A percentile compares a stretch with the other conserved stretches of the same genome.
These are phyloP conservation scores for Salvia miltiorrhiza DNA, from an alignment of 257 asterid species.

Conservation along the genomic window DNA sequence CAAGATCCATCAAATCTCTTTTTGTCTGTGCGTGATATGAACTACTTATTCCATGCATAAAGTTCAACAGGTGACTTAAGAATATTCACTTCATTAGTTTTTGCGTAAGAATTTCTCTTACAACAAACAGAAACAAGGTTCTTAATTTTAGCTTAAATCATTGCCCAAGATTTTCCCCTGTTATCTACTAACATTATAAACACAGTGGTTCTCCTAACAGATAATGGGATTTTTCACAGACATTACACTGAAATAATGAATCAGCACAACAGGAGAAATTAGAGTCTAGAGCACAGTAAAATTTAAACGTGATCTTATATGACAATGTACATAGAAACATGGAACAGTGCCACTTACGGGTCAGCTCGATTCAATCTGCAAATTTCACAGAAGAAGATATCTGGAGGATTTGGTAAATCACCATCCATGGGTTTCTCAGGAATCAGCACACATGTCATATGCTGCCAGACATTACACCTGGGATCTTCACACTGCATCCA, in stretches of 20 bases:
- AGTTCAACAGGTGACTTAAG: not conserved
- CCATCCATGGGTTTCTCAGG: conserved; percentile 84
- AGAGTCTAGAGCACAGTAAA: not conserved
- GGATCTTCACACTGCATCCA: conserved; percentile 89
- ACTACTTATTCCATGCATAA: not conserved
- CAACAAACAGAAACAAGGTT: not conserved
- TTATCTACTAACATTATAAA: not conserved
- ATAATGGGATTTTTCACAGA: not conserved
- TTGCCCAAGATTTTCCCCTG: not conserved
- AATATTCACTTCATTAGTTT: not conserved
- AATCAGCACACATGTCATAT: conserved; percentile 81
- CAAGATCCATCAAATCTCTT: not conserved
- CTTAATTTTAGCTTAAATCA: not conserved
- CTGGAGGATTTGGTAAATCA: conserved; percentile 60
- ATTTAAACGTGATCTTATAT: not conserved
- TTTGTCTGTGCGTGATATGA: not conserved
- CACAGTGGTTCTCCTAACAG: not conserved
- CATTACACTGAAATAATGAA: not conserved
- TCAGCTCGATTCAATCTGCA: conserved; percentile 92
- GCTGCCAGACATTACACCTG: conserved; percentile 90
- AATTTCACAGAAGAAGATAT: conserved; percentile 78
- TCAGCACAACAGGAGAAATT: conserved; percentile 8
- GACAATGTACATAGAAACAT: conserved; percentile 5
- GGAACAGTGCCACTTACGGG: conserved; percentile 69
- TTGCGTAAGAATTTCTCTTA: conserved; percentile 2